phyloP scores from a whole-genome alignment of 2,329 filamentous ascomycete species.

The Xylaria sp. region DNA sequence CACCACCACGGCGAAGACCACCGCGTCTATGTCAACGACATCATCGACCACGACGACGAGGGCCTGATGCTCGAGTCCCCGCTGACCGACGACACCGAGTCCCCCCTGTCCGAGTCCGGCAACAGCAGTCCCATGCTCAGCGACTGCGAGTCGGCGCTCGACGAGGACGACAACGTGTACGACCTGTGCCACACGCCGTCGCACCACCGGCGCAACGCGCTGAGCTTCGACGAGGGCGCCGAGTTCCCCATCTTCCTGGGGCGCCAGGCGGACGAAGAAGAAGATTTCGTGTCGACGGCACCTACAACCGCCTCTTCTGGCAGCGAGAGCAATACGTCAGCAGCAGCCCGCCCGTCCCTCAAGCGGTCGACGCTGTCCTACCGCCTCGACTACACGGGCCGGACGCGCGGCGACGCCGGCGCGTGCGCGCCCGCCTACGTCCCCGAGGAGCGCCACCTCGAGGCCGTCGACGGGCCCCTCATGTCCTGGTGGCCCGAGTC shows the following conservation, averaged over 20 bases:
- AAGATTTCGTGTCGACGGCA: not conserved
- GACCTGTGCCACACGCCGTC: constrained; percentile 19
- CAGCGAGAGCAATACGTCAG: too few species aligned
- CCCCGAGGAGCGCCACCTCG: constrained; percentile 12
- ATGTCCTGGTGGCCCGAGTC: constrained; percentile 38
- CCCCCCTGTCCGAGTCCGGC: constrained; percentile 9
- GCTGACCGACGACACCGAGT: constrained; percentile 4
- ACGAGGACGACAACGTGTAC: constrained; percentile 23
- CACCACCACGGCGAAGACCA: constrained; percentile 28
- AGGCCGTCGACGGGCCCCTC: constrained; percentile 27
- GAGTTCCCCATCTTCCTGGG: constrained; percentile 28
- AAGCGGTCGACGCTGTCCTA: not conserved
- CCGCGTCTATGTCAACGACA: constrained; percentile 31
- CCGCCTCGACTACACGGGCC: constrained; percentile 5
- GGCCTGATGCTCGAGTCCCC: constrained; percentile 21
- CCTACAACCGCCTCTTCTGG: too few species aligned
- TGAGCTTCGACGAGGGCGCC: constrained; percentile 24
- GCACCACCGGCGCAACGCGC: constrained; percentile 24
- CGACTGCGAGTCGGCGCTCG: constrained; percentile 23
- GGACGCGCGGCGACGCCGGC: constrained; percentile 6
- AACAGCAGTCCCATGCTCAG: constrained; percentile 20
- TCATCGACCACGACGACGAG: constrained; percentile 22
- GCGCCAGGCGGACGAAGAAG: constrained; percentile 31
- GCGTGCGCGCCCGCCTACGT: not conserved
- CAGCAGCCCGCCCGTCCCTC: not conserved